A percentile compares a stretch with the other conserved stretches of the same genome.
Conservation (phyloP, 2,329 filamentous ascomycete species). For the Cadophora malorum region DNA sequence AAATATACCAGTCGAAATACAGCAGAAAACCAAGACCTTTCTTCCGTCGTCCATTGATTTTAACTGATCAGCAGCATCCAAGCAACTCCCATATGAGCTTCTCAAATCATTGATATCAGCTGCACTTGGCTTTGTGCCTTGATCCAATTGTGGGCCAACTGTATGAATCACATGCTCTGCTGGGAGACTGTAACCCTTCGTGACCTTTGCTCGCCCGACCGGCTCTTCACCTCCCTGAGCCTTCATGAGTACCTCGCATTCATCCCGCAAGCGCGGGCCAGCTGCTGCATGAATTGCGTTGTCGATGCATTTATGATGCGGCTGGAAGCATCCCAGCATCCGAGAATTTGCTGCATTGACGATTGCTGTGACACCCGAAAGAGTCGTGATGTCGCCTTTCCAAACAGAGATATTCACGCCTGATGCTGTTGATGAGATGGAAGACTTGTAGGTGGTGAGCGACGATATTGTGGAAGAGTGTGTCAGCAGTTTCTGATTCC, state of each 20-base stretch:
- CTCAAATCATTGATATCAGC: not conserved
- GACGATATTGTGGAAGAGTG: not conserved
- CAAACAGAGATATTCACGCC: not conserved
- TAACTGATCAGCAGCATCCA: constrained; percentile 9
- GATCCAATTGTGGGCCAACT: constrained; percentile 9
- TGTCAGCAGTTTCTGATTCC: constrained; percentile 6
- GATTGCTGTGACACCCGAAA: constrained; percentile 4
- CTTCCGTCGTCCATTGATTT: constrained; percentile 2
- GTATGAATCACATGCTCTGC: constrained; percentile 21
- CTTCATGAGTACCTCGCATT: constrained; percentile 13
- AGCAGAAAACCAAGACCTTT: constrained; percentile 20
- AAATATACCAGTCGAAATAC: constrained; percentile 18
- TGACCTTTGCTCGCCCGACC: constrained; percentile 14
- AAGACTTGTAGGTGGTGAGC: not conserved
- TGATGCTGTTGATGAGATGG: not conserved
- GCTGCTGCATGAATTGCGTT: constrained; percentile 20
- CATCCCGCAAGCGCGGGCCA: constrained; percentile 9
- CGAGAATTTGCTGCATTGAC: constrained; percentile 20
- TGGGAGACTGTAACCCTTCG: constrained; percentile 14
- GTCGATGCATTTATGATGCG: constrained; percentile 18
- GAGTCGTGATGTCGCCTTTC: constrained; percentile 19
- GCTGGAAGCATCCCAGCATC: constrained; percentile 14
- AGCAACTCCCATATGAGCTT: constrained; percentile 9
- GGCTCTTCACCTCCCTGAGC: constrained; percentile 12
- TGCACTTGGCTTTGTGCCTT: not conserved